Conservation (phyloP, 805 yeast species). For the Saccharomycopsis oosterbeekiorum region DNA sequence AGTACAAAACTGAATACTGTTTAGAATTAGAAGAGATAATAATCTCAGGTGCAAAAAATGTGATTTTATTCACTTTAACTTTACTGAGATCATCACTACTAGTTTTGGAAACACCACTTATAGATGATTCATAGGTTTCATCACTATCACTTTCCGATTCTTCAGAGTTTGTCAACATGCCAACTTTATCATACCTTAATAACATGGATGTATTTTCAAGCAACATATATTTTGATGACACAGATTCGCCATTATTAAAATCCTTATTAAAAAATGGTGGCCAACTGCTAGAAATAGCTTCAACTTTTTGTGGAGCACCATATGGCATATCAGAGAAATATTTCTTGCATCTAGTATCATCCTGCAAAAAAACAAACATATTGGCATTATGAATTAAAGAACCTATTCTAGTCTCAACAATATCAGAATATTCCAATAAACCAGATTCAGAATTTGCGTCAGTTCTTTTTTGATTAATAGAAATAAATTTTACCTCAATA, state of each 20-base stretch:
- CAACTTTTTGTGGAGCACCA: constrained; percentile 18
- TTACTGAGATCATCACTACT: background rate
- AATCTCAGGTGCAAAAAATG: constrained; percentile 62
- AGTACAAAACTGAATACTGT: constrained; percentile 61
- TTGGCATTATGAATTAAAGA: constrained; percentile 60
- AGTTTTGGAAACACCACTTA: background rate
- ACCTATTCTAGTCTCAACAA: constrained; percentile 61
- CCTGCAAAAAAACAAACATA: constrained; percentile 47
- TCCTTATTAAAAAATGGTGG: constrained; percentile 87
- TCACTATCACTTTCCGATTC: constrained; percentile 21
- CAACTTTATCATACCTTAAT: constrained; percentile 47
- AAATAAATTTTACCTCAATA: constrained; percentile 58
- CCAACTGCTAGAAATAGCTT: constrained; percentile 44
- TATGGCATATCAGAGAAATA: constrained; percentile 9
- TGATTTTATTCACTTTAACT: constrained; percentile 34
- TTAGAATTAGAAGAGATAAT: constrained; percentile 58
- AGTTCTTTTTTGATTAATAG: constrained; percentile 40
- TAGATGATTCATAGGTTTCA: constrained; percentile 11
- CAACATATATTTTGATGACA: constrained; percentile 40
- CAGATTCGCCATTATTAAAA: constrained; percentile 45
- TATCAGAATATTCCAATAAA: constrained; percentile 21
- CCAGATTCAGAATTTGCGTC: constrained; percentile 32
- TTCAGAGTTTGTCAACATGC: constrained; percentile 19
- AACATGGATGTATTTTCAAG: constrained; percentile 56
- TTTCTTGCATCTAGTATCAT: constrained; percentile 26